Evolutionary conservation across 352 stramenopile genomes (phyloP).

Genomic region (Pythium brassicae): DNA sequence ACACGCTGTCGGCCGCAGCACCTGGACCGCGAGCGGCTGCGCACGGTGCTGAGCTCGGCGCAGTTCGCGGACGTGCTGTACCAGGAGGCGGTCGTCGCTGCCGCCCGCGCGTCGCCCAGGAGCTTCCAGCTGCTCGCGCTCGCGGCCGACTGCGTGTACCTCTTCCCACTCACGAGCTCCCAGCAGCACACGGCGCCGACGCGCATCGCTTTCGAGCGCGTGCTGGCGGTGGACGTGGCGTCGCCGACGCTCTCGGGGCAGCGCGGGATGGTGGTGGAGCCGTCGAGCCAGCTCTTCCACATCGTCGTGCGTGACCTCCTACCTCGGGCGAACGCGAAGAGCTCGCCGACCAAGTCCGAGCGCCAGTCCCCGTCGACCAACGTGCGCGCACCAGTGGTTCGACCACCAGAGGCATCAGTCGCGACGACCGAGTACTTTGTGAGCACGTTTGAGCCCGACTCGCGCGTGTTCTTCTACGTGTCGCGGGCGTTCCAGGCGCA

Average conservation of each 20-base stretch:
- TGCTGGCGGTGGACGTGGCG: slow-evolving; percentile 31
- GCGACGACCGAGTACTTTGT: slow-evolving; percentile 27
- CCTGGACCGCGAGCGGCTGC: slow-evolving; percentile 51
- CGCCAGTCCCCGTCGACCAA: neutral
- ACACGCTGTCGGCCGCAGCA: slow-evolving; percentile 52
- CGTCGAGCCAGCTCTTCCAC: slow-evolving; percentile 47
- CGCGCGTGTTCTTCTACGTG: slow-evolving; percentile 56
- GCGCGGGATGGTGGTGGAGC: slow-evolving; percentile 38
- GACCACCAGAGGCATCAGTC: neutral
- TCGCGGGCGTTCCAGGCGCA: slow-evolving; percentile 26
- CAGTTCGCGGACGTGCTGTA: slow-evolving; percentile 40
- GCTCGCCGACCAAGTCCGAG: neutral
- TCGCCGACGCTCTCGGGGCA: slow-evolving; percentile 32
- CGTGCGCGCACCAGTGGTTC: no score
- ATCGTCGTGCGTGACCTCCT: slow-evolving; percentile 18
- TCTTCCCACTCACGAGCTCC: slow-evolving; percentile 37
- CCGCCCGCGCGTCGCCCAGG: slow-evolving; percentile 13
- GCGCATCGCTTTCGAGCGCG: slow-evolving; percentile 18
- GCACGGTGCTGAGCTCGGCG: slow-evolving; percentile 20
- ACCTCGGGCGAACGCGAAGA: neutral
- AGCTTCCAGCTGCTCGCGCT: slow-evolving; percentile 52
- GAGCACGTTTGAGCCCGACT: slow-evolving; percentile 58
- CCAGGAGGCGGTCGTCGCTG: slow-evolving; percentile 54
- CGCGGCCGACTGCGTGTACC: slow-evolving; percentile 32
- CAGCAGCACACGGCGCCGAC: slow-evolving; percentile 10